Evolutionary conservation across 495 filamentous ascomycete genomes (phyloP), one percentile per base, ranked within the genome.

Genomic region (Aspergillus avenaceus): DNA sequence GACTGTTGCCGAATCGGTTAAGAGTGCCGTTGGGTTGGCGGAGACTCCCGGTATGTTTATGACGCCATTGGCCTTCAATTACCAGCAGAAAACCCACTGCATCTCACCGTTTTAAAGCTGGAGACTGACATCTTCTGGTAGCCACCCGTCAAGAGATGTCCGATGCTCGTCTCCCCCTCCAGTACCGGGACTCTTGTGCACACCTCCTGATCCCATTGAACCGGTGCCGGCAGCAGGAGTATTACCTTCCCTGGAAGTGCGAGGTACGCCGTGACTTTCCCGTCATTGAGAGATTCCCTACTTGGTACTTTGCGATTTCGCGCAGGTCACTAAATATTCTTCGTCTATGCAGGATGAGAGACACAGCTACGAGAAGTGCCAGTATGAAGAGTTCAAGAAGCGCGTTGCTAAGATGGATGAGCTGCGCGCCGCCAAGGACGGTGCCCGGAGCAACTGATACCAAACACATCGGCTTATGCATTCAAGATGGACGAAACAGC

Each of bases 351-450:
- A 97, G 93, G 80, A 87, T 64, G 93, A 98, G 78, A 79, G 93
- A 77, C 93, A 98, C 71, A 84, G 80, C 61, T 98, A 98, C 75
- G 93, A 98, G 64, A 97, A 97, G 69, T 98, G 93, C 83, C 93
- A 98, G 62, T 98, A 98, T 75, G 86, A 85, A 32, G 93, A 96
- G 65, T 98, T 98, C 80, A 96, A 95, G 84, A 91, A 90, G 79
- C 86, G 93, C 26, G 93, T 98, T 49, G 87, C 87, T 50, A 97
- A 95, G 84, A 98, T 98, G 95, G 83, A 97, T 60, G 93, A 98
- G 77, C 73, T 98, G 50, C 80, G 91, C 58, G 90, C 79, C 41
- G 84, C 86, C 28, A 97, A 95, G 81, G 86, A 77, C 25, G 90
- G 88, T 27, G 85, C 81, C 58, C 81, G 93, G 68, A 96, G 88